phyloP scores from a whole-genome alignment of 1,139 yeast genomes.

The Taphrina betulina region DNA sequence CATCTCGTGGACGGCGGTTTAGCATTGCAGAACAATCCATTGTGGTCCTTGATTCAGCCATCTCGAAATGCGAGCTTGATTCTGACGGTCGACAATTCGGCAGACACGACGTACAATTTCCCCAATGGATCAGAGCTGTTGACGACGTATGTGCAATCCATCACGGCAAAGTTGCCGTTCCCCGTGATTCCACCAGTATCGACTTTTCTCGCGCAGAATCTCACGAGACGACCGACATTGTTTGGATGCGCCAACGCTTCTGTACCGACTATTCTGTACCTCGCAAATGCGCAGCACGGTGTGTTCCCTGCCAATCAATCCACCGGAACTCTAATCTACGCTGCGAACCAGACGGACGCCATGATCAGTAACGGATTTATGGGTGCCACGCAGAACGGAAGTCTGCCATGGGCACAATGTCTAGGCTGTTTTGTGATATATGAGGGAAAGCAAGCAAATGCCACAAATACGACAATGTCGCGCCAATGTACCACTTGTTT shows the following conservation, averaged over 20 bases:
- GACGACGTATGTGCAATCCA: constrained; percentile 61
- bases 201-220: constrained; percentile 58
- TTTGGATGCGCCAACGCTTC: constrained; percentile 76
- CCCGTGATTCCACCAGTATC: constrained; percentile 72
- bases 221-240: constrained; percentile 53
- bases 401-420: constrained; percentile 72
- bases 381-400: constrained; percentile 66
- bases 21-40: constrained; percentile 78
- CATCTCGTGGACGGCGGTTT: constrained; percentile 85
- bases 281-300: constrained; percentile 69
- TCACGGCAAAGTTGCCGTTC: constrained; percentile 62
- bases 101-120: constrained; percentile 62
- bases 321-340: constrained; percentile 62
- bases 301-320: constrained; percentile 69
- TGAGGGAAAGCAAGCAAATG: constrained; percentile 20
- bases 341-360: constrained; percentile 57
- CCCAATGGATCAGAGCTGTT: constrained; percentile 68
- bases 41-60: constrained; percentile 71
- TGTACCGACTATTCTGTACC: constrained; percentile 69
- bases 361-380: constrained; percentile 82
- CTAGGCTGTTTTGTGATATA: constrained; percentile 86
- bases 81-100: constrained; percentile 81
- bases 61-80: constrained; percentile 70
- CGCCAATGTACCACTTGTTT: constrained; percentile 8
- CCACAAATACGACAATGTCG: constrained; percentile 5